Evolutionary conservation across 2,329 filamentous ascomycete genomes (phyloP), one percentile per base, ranked within the genome.

Genomic region (Talaromyces sp.): DNA sequence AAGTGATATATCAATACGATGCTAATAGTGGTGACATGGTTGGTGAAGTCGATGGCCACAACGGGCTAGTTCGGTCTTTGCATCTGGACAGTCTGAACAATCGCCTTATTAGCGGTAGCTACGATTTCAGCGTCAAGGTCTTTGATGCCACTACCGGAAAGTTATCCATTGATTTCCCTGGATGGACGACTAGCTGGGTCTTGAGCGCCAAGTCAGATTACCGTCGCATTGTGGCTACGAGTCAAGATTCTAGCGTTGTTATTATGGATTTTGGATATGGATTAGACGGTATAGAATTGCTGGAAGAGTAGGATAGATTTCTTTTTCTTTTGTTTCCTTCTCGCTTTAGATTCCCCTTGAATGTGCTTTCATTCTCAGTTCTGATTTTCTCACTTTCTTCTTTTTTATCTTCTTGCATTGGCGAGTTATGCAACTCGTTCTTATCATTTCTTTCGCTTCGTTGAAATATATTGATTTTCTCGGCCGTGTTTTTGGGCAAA

Each of bases 101-200:
- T 17, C 85, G 94, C 51, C 85, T 99, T 31, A 83, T 99, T 60
- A 96, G 89, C 64, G 94, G 91, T 17, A 94, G 89, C 70, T 99
- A 99, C 72, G 94, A 99, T 71, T 89, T 90, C 66, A 92, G 93
- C 66, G 92, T 99, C 70, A 96, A 95, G 70, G 91, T 97, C 1
- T 97, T 91, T 74, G 89, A 97, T 71, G 88, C 94, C 75, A 85
- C 87, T 63, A 88, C 87, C 2, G 93, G 92, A 35, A 78, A 86
- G 48, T 81, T 91, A 64, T 82, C 93, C 60, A 84, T 95, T 62
- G 87, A 91, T 65, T 93, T 97, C 67, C 89, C 91, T n/a, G 86
- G 89, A 64, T 97, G 92, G 91, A 96, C 96, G 59, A 88, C 88
- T 10, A 96, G 91, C 74, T 99, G 94, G 94, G 95, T 99, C 68